phyloP scores from a whole-genome alignment of 306 rosid genomes.

The Cyamopsis tetragonoloba region DNA sequence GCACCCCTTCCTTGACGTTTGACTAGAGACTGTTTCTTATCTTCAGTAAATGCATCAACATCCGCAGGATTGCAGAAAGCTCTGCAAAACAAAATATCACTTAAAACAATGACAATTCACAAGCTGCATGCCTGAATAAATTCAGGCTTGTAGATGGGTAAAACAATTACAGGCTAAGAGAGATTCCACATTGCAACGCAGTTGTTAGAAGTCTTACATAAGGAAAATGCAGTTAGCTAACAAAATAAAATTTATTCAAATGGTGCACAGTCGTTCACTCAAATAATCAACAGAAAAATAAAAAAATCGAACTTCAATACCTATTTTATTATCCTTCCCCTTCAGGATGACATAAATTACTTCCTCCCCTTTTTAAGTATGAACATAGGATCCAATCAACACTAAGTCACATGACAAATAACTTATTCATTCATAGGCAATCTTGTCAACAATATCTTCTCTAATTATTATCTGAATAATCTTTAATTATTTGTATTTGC shows the following conservation, averaged over 20 bases:
- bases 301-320: not conserved
- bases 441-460: not conserved
- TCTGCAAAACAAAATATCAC: conserved; percentile 49
- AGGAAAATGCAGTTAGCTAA: not conserved
- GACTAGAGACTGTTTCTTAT: conserved; percentile 84
- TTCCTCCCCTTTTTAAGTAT: not conserved
- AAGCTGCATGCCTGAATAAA: conserved; percentile 20
- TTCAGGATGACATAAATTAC: not conserved
- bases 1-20: conserved; percentile 89
- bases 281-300: not conserved
- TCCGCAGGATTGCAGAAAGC: conserved; percentile 96
- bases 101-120: conserved; percentile 30
- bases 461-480: not conserved
- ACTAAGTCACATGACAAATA: not conserved
- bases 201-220: not conserved
- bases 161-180: conserved; percentile 15
- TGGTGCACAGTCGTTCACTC: not conserved
- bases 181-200: conserved; percentile 10
- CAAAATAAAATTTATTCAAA: conserved; percentile 13
- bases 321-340: not conserved
- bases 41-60: conserved; percentile 94
- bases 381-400: not conserved
- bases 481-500: not conserved
- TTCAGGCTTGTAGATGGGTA: not conserved
- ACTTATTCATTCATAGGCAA: not conserved